Percentiles rank a stretch among this genome's conserved stretches.
Conservation (phyloP, 257 asterid species). For the Solanum sitiens region DNA sequence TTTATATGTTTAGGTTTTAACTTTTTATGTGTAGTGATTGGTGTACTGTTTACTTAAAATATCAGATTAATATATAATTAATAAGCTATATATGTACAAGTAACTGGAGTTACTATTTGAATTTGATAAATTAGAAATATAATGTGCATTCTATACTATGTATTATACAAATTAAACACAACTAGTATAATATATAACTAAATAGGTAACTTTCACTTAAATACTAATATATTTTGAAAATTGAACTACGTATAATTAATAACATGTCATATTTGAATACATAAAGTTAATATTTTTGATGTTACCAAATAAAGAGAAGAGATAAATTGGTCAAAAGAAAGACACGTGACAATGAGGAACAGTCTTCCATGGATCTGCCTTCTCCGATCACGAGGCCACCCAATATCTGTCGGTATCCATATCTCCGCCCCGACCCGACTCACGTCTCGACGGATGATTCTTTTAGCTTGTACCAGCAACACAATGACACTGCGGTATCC, state of each 20-base stretch:
- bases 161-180: not conserved
- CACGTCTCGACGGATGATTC: not conserved
- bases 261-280: not conserved
- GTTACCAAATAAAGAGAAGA: not conserved
- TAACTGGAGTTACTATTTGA: not conserved
- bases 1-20: not conserved
- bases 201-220: not conserved
- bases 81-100: not conserved
- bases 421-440: not conserved
- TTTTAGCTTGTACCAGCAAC: not conserved
- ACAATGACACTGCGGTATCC: rapidly evolving
- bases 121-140: not conserved
- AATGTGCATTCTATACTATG: not conserved
- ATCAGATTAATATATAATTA: not conserved
- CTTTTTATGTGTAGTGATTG: not conserved
- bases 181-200: not conserved
- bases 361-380: conserved; percentile 95
- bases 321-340: conserved; percentile 39
- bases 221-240: not conserved
- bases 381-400: conserved; percentile 92
- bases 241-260: not conserved
- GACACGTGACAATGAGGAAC: conserved; percentile 89
- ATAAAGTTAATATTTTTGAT: not conserved
- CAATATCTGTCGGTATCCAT: conserved; percentile 41
- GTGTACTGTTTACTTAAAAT: not conserved